Conservation (phyloP, 495 filamentous ascomycete genomes). For the Hypomontagnella monticulosa region DNA sequence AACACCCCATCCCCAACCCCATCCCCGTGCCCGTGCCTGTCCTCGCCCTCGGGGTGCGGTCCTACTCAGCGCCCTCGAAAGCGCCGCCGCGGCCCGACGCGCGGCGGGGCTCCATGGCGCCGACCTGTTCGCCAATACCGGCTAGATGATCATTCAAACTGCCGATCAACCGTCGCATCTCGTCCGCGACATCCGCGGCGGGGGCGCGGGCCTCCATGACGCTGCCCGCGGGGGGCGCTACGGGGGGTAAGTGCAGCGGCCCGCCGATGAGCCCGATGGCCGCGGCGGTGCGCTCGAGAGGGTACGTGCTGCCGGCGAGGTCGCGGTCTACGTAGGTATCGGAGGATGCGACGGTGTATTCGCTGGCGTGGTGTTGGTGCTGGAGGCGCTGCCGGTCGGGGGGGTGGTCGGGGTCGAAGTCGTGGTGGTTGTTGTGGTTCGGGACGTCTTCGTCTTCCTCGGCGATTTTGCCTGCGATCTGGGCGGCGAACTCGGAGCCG, state of each 20-base stretch:
- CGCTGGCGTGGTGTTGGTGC: constrained; percentile 30
- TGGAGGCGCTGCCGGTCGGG: constrained; percentile 26
- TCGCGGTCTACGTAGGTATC: constrained; percentile 34
- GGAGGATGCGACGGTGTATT: constrained; percentile 27
- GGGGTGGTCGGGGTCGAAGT: constrained; percentile 32
- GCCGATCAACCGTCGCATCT: constrained; percentile 63
- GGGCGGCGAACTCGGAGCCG: constrained; percentile 53
- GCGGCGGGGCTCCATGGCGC: constrained; percentile 40
- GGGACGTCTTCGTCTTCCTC: constrained; percentile 34
- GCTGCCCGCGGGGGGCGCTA: constrained; percentile 56
- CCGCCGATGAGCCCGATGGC: background rate
- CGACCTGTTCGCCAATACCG: constrained; percentile 43
- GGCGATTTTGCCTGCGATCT: constrained; percentile 43
- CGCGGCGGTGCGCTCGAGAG: background rate
- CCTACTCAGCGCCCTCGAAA: constrained; percentile 30
- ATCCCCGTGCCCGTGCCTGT: too few relatives aligned
- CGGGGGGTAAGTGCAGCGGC: constrained; percentile 45
- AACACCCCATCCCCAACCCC: background rate
- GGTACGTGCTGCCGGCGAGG: background rate
- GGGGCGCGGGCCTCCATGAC: constrained; percentile 63
- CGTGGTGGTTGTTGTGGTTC: constrained; percentile 7
- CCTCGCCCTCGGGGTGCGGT: background rate
- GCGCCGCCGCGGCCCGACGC: constrained; percentile 20
- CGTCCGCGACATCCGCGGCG: constrained; percentile 59
- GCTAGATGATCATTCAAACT: constrained; percentile 58